Conservation (phyloP, 164 flowering plant species). For the Kingdonia uniflora region DNA sequence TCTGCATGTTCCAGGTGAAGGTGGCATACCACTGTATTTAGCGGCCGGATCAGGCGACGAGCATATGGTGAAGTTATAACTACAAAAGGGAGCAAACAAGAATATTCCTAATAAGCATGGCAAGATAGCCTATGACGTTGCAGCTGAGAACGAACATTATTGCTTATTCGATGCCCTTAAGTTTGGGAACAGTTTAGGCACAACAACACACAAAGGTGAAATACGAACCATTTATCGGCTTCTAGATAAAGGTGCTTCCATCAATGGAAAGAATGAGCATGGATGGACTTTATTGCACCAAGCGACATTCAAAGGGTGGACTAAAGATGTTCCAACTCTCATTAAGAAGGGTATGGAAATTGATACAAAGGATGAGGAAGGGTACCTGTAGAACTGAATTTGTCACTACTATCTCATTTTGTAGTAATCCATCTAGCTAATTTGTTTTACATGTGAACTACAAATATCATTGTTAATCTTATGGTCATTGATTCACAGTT, state of each 20-base stretch:
- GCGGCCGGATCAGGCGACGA: conserved; percentile 55
- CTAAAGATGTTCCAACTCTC: conserved; percentile 26
- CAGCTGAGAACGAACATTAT: conserved; percentile 43
- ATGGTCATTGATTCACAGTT: too few relatives aligned
- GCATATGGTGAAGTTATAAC: conserved; percentile 44
- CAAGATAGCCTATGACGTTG: conserved; percentile 52
- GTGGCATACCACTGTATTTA: conserved; percentile 50
- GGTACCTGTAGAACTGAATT: too few relatives aligned
- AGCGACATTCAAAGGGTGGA: conserved; percentile 52
- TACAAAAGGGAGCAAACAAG: conserved; percentile 61
- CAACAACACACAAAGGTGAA: conserved; percentile 53
- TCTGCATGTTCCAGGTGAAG: too few relatives aligned
- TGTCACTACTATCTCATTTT: too few relatives aligned
- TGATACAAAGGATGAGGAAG: conserved; percentile 52
- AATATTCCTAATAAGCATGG: conserved; percentile 40
- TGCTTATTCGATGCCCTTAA: conserved; percentile 42
- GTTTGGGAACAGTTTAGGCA: conserved; percentile 43
- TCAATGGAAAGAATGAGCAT: conserved; percentile 56
- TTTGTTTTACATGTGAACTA: too few relatives aligned
- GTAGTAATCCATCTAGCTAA: too few relatives aligned
- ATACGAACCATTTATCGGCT: conserved; percentile 32
- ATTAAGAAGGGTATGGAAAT: conserved; percentile 42
- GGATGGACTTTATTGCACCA: conserved; percentile 72
- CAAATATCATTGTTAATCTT: too few relatives aligned
- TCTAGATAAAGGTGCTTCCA: conserved; percentile 44